Evolutionary conservation across 805 yeast genomes (phyloP), one percentile per base, ranked within the genome.

Genomic region (Komagataella populi): DNA sequence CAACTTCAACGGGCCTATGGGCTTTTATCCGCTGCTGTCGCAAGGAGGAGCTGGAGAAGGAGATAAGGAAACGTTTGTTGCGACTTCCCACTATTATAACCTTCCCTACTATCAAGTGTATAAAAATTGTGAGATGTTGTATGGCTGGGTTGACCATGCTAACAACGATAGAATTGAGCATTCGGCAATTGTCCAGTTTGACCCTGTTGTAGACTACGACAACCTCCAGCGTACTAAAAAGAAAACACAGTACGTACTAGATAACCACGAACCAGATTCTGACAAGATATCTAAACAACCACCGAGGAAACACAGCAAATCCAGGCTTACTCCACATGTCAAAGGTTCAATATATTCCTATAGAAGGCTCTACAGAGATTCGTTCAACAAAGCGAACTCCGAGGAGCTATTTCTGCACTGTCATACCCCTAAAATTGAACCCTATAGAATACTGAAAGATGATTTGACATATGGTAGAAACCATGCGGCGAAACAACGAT

Each of bases 41-140:
- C 80, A 80, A 62, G 83, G 84, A 23, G 71, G 72, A 46, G 74
- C 72, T 5, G 90, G 90, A n/a, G 87, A 81, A 64, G 89, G 89
- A 51, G 89, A 84, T 60, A 84, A 84, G 60, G 89, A 83, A 56
- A 83, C 90, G 0, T 80, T 81, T 53, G 69, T 83, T 52, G 87
- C 89, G 0, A 85, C 89, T 2, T 85, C 89, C 6, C 70, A 73
- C 47, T 74, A 74, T 17, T 68, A 74, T 50, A 66, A 68, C 3
- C 61, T 72, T 49, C 71, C 73, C 2, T 80, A 72, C 56, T 80
- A 81, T 58, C 85, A 81, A 63, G 71, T 76, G 6, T 70, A 73
- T 53, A 70, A 74, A 48, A 64, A 54, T 53, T 59, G 66, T 8
- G 68, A 65, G 50, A 55, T 61, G 48, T 62, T 64, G 10, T 65